Conservation (phyloP, 1,284 basidiomycete genomes). For the Sporisorium graminicola region DNA sequence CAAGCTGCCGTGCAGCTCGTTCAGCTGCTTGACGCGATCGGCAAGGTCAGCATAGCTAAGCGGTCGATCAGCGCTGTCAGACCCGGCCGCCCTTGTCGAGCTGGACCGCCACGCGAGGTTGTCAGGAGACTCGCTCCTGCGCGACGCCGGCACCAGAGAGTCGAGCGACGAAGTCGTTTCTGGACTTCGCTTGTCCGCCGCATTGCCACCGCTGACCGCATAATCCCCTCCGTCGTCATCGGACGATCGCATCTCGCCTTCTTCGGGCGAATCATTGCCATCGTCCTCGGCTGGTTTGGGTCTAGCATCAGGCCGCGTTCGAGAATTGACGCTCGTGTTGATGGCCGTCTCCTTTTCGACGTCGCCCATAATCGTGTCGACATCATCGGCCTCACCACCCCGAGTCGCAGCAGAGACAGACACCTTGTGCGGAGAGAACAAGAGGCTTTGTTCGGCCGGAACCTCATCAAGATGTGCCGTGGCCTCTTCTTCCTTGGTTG, state of each 20-base stretch:
- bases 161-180: neutral
- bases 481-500: constrained; percentile 24
- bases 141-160: constrained; percentile 3
- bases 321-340: constrained; percentile 28
- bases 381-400: neutral
- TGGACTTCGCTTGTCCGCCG: neutral
- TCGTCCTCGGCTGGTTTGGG: constrained; percentile 15
- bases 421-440: constrained; percentile 32
- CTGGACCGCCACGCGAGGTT: constrained; percentile 32
- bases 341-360: constrained; percentile 25
- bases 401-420: neutral
- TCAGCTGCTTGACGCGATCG: constrained; percentile 20
- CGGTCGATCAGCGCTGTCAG: constrained; percentile 13
- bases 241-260: constrained; percentile 50
- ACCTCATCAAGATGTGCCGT: neutral
- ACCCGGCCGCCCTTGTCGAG: neutral
- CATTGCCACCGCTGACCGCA: neutral
- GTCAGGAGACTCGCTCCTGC: constrained; percentile 36
- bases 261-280: constrained; percentile 42
- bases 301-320: neutral
- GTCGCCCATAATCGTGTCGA: constrained; percentile 7
- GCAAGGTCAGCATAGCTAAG: constrained; percentile 40
- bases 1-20: constrained; percentile 44
- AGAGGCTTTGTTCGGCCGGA: constrained; percentile 18
- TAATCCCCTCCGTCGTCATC: constrained; percentile 15